phyloP scores from a whole-genome alignment of 2,329 filamentous ascomycete species.

The Ramichloridium luteum region DNA sequence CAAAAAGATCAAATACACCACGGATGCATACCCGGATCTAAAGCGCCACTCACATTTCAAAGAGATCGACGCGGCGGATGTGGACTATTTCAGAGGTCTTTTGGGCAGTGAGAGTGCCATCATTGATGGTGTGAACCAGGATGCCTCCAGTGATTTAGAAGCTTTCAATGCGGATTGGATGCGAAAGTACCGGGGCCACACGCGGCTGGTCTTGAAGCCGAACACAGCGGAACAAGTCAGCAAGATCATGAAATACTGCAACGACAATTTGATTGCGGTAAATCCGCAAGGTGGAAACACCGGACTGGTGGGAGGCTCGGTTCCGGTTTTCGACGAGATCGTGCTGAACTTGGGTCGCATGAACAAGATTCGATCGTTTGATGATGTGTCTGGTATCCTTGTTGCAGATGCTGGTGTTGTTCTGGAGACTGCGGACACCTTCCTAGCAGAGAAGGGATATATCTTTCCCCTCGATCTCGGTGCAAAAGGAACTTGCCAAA shows the following conservation, averaged over 20 bases:
- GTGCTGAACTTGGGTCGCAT: slow-evolving; percentile 82
- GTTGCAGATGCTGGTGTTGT: slow-evolving; percentile 87
- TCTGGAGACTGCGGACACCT: slow-evolving; percentile 77
- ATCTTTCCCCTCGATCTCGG: slow-evolving; percentile 96
- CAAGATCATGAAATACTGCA: slow-evolving; percentile 87
- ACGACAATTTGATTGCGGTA: slow-evolving; percentile 79
- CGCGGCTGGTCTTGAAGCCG: slow-evolving; percentile 76
- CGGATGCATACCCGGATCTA: slow-evolving; percentile 73
- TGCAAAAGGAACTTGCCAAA: slow-evolving; percentile 91
- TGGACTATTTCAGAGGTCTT: slow-evolving; percentile 69
- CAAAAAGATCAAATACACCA: slow-evolving; percentile 57
- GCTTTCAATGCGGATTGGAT: slow-evolving; percentile 98
- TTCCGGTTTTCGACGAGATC: slow-evolving; percentile 97
- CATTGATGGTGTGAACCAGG: slow-evolving; percentile 67
- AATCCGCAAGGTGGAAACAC: slow-evolving; percentile 97
- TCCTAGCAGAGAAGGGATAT: slow-evolving; percentile 67
- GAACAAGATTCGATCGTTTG: slow-evolving; percentile 84
- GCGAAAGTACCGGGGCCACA: slow-evolving; percentile 92
- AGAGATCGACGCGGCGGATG: slow-evolving; percentile 62
- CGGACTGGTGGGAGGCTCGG: slow-evolving; percentile 84
- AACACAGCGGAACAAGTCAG: slow-evolving; percentile 77
- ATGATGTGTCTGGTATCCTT: slow-evolving; percentile 80
- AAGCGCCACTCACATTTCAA: slow-evolving; percentile 68
- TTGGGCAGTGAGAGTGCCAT: slow-evolving; percentile 68
- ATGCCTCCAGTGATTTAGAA: slow-evolving; percentile 69